Base-by-base conservation (phyloP, 2,329 filamentous ascomycete genomes). In the Colletotrichum tofieldiae region DNA sequence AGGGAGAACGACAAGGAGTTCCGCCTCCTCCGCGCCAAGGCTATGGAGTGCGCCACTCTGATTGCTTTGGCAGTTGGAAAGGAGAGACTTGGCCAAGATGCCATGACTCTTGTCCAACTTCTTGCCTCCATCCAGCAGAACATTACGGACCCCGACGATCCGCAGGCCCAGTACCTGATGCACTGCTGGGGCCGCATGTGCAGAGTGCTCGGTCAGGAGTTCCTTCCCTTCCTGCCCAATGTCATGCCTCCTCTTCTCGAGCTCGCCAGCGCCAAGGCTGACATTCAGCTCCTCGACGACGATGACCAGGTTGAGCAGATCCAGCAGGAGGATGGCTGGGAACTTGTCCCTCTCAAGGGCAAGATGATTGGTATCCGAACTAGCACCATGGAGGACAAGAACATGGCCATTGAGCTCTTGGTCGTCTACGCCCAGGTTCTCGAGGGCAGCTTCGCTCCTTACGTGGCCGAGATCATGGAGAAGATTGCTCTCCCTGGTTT, bases 161-260 rank as follows among this genome's bases (percentile, higher is more conserved):
- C 96, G 49, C 96, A 99, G 82, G 93, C 95, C 20, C 96, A 97
- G 78, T 99, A 99, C 81, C 89, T 99, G 45, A 94, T 99, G 84
- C 96, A 99, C 87, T 99, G 96, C 85, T 99, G 96, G 96, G 96
- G 96, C 64, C 92, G 96, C 60, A 99, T 99, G 96, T 98, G 96
- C 84, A 93, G 96, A 75, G 96, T 99, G 39, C 89, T 99, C 74
- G 95, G 93, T 26, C 86, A 90, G 59, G 95, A 98, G 77, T 99
- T 99, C 82, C 87, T 98, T 16, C 95, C 95, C 20, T 99, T 97
- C 86, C 88, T 99, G 65, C 91, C 93, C 47, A 95, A 91, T 61
- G 96, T 99, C 74, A 98, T 99, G 91, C 96, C 96, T 8, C 96
- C 96, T 26, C 88, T 99, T 67, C 88, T 98, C 70, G 93, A 97